Evolutionary conservation across 805 yeast genomes (phyloP).

Genomic region (Ogataea naganishii): DNA sequence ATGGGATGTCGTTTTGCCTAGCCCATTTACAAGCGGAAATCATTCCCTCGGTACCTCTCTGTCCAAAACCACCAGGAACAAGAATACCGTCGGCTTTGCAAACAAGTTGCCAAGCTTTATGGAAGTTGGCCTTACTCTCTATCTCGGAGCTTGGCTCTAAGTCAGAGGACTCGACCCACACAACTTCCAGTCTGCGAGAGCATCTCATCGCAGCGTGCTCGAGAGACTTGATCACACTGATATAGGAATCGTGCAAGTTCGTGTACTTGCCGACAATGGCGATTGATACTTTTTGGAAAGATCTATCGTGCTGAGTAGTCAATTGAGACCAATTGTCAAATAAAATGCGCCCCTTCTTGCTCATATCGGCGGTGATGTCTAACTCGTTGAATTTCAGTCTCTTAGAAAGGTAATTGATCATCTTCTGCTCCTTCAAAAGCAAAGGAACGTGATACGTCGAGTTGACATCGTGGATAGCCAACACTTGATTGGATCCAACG

Average conservation of each 20-base stretch:
- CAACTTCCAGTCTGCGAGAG: conserved; percentile 72
- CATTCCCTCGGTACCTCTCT: conserved; percentile 98
- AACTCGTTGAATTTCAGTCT: conserved; percentile 56
- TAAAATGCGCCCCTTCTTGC: conserved; percentile 57
- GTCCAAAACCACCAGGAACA: conserved; percentile 98
- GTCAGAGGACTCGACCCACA: conserved; percentile 94
- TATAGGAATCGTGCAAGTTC: conserved; percentile 86
- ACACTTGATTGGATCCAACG: conserved; percentile 96
- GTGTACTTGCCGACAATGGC: conserved; percentile 98
- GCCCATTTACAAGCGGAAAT: conserved; percentile 95
- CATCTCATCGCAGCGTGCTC: conserved; percentile 95
- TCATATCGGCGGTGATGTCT: conserved; percentile 38
- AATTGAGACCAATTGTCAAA: conserved; percentile 72
- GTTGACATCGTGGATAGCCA: conserved; percentile 94
- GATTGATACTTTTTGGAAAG: conserved; percentile 82
- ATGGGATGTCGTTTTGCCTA: conserved; percentile 91
- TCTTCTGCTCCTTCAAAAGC: conserved; percentile 76
- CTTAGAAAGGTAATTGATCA: conserved; percentile 61
- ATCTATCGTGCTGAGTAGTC: conserved; percentile 72
- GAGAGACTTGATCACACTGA: conserved; percentile 88
- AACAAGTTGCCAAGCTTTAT: conserved; percentile 90
- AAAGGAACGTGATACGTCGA: conserved; percentile 97
- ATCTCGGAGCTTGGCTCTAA: conserved; percentile 68
- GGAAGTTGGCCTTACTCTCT: conserved; percentile 66
- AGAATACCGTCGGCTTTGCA: conserved; percentile 94